Base-by-base conservation (phyloP, 1,139 yeast genomes). In the Hyphopichia fennica region DNA sequence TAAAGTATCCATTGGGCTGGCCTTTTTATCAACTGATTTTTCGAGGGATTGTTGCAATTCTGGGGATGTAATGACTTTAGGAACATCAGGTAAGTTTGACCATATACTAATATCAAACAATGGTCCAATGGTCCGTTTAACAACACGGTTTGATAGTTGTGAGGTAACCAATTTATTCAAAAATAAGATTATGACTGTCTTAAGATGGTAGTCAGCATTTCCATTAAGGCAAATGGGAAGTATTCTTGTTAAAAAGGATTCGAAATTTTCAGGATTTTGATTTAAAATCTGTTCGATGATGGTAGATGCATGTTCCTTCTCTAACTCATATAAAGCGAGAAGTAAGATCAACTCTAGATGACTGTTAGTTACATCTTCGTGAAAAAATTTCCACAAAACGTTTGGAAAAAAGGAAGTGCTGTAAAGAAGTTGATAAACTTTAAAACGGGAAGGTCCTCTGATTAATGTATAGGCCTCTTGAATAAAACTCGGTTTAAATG, bases 331-430 rank as follows among this genome's bases (percentile, higher is more conserved):
- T 11, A 48, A 41, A 3, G 42, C 44, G 14, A 54, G 38, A 16
- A 52, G 44, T 10, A 65, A 60, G 13, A 74, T 54, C 39, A 70
- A 55, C 39, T 67, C 65, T 4, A 75, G 57, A 48, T 77, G 81
- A 19, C 58, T 64, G 31, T 61, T 54, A 2, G 74, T 60, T 6
- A 65, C 58, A 41, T 74, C 75, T 14, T 55, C 60, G 38, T 64
- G 64, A 44, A 74, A 73, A 36, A 55, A 50, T 4, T 60, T 61
- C 81, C 80, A 77, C 11, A 74, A 57, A 33, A 65, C 59, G 13
- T 19, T 53, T 43, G 18, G 53, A 45, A 40, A 25, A 25, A 28
- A 15, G 15, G 7, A 10, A 29, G 18, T 4, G 4, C 7, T 8
- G 17, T 15, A 25, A 25, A 25, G 28, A 4, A 25, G 11, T 25